Base-by-base conservation (phyloP, 495 filamentous ascomycete genomes). In the Parathielavia hyrcaniae region DNA sequence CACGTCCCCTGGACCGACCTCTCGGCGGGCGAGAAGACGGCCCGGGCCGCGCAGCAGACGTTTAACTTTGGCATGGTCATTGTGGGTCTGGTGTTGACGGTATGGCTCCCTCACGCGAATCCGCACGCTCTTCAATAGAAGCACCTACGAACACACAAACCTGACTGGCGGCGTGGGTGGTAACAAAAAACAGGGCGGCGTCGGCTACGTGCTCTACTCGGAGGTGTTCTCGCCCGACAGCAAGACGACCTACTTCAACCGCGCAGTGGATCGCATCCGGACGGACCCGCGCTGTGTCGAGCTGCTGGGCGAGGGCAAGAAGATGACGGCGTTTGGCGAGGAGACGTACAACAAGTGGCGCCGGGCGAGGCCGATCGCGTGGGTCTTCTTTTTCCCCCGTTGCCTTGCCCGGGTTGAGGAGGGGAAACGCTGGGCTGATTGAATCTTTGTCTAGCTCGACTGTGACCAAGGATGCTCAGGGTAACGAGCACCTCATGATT, bases 141-240 rank as follows among this genome's bases (percentile, higher is more conserved):
- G 26, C 26, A 30, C 26, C 26, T 4, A 39, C 16, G 3, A 39
- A 39, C 26, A 39, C 36, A 55, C 2, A 26, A n/a, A 17, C 36
- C 59, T 50, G 36, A 20, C 44, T 30, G 26, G 26, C 26, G 26
- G 26, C 3, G 26, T n/a, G n/a, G n/a, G n/a, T n/a, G n/a, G n/a
- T n/a, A n/a, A n/a, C n/a, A n/a, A 7, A 1, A 50, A 30, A 43
- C 68, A 91, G 89, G 84, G 85, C 62, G 83, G 84, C 38, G 85
- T 95, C 19, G 77, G 82, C 59, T 87, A 86, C 58, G 73, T 95
- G 38, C 79, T 98, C 34, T 97, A 89, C 68, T 77, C 79, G 11
- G 93, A 98, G 49, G 88, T 97, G 19, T 86, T 97, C 69, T 86
- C 88, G 13, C 83, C 87, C 3, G 86, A 92, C 68, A 91, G 88